Evolutionary conservation across 306 rosid species (phyloP).

Genomic region (Mucuna pruriens): DNA sequence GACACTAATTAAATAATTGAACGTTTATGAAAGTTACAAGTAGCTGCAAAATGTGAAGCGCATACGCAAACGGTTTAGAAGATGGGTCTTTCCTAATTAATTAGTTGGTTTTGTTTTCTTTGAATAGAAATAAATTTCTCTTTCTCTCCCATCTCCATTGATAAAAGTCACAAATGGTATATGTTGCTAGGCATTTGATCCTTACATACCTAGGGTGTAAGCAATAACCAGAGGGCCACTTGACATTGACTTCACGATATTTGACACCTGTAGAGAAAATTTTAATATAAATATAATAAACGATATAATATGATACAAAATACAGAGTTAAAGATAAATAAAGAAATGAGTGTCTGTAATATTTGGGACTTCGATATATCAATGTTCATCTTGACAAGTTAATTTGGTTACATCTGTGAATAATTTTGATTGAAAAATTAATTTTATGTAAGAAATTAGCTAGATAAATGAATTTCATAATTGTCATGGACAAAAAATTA

Average conservation of each 20-base stretch:
- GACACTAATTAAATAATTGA: conserved; percentile 1
- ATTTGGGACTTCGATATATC: background rate
- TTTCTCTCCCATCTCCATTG: background rate
- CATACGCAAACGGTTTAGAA: background rate
- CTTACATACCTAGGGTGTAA: background rate
- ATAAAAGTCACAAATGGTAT: background rate
- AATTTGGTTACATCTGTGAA: too few species aligned
- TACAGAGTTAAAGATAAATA: too few species aligned
- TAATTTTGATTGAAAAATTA: too few species aligned
- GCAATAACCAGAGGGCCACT: background rate
- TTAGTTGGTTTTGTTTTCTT: background rate
- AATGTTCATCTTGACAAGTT: background rate
- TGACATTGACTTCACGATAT: too few species aligned
- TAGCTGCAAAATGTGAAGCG: background rate
- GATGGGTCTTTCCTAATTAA: background rate
- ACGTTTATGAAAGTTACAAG: background rate
- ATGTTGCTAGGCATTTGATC: background rate
- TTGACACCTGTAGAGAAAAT: too few species aligned
- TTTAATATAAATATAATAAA: too few species aligned
- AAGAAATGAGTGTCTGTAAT: too few species aligned
- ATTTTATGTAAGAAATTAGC: too few species aligned
- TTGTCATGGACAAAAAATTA: too few species aligned
- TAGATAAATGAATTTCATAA: background rate
- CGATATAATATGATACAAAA: too few species aligned
- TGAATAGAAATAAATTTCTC: background rate